Evolutionary conservation across 2,329 filamentous ascomycete species (phyloP).

Genomic region (Aspergillus luchuensis): DNA sequence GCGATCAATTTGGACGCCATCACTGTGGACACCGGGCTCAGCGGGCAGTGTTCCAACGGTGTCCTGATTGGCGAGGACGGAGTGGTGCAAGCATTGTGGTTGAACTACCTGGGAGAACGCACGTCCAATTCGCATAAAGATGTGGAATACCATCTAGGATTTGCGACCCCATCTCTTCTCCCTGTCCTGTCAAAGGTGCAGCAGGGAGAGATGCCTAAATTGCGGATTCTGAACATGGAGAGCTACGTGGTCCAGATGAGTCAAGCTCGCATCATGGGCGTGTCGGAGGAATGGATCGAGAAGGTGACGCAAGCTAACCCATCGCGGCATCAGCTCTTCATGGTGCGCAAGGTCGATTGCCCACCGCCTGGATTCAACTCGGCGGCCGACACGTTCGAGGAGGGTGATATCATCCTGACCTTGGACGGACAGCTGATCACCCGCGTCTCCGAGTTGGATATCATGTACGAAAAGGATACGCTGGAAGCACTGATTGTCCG

Average conservation of each 20-base stretch:
- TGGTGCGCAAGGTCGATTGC: conserved; percentile 87
- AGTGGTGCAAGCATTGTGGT: conserved; percentile 91
- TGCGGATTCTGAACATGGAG: conserved; percentile 91
- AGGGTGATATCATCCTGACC: conserved; percentile 90
- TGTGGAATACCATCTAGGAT: conserved; percentile 92
- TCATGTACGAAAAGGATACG: conserved; percentile 89
- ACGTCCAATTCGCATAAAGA: conserved; percentile 77
- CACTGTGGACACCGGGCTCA: conserved; percentile 90
- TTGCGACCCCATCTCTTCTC: conserved; percentile 83
- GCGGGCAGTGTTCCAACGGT: conserved; percentile 88
- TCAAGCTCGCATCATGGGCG: conserved; percentile 94
- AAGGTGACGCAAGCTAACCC: conserved; percentile 87
- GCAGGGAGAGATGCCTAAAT: conserved; percentile 72
- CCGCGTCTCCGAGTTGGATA: conserved; percentile 84
- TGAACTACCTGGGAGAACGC: conserved; percentile 93
- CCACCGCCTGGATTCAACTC: conserved; percentile 50
- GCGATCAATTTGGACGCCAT: conserved; percentile 96
- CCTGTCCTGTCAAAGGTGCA: conserved; percentile 88
- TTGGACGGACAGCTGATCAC: conserved; percentile 92
- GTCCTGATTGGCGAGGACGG: conserved; percentile 88
- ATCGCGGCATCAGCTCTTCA: conserved; percentile 93
- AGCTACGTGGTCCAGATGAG: conserved; percentile 95
- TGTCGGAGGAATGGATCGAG: conserved; percentile 92
- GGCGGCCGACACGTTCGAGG: conserved; percentile 67
- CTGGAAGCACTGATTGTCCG: conserved; percentile 86